Evolutionary conservation across 75 land plant species (phyloP).

Genomic region (Pinus tabuliformis): DNA sequence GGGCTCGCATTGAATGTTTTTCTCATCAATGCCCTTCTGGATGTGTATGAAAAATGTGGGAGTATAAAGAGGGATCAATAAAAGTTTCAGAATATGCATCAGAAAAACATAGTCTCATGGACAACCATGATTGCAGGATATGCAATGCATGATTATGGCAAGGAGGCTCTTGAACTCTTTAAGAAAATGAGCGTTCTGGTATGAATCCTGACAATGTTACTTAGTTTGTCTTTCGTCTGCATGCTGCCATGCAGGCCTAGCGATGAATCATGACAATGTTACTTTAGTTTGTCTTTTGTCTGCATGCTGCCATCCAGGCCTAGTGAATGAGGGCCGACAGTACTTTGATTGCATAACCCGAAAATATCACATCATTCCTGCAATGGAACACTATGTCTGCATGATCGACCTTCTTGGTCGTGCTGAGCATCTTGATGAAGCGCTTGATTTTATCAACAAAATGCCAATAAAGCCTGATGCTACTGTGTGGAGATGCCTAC

Average conservation of each 20-base stretch:
- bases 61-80: neutral
- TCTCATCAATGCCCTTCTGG: conserved; percentile 11
- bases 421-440: conserved; percentile 10
- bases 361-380: conserved; percentile 16
- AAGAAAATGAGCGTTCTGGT: conserved; percentile 9
- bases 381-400: conserved; percentile 10
- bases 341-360: conserved; percentile 11
- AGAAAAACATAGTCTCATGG: conserved; percentile 17
- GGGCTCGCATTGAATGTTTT: conserved; percentile 11
- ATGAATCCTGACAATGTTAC: conserved; percentile 12
- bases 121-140: conserved; percentile 17
- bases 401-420: conserved; percentile 16
- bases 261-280: neutral
- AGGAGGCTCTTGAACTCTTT: conserved; percentile 13
- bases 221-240: conserved; percentile 8
- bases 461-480: conserved; percentile 3
- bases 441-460: neutral
- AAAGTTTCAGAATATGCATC: conserved; percentile 7
- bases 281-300: conserved; percentile 12
- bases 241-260: conserved; percentile 19
- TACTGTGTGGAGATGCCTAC: conserved; percentile 5
- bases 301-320: conserved; percentile 18
- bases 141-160: conserved; percentile 17
- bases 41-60: conserved; percentile 26
- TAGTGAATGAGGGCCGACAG: conserved; percentile 17